Evolutionary conservation across 1,139 yeast species (phyloP), one percentile per base, ranked within the genome.

Genomic region (Lodderomyces orthopsilosis): DNA sequence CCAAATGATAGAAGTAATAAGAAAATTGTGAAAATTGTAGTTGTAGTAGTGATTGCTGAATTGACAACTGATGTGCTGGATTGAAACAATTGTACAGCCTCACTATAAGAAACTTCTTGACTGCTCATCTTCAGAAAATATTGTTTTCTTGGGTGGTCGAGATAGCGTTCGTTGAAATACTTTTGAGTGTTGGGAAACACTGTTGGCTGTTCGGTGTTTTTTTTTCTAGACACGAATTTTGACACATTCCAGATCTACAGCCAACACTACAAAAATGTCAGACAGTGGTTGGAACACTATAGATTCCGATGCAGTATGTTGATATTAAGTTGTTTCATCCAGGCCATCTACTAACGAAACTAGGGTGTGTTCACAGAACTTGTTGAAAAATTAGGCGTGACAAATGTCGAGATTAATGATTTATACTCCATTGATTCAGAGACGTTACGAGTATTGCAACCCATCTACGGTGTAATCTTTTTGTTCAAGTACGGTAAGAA

Each of bases 281-380:
- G 51, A 48, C 13, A 46, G 50, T 24, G 77, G 81, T 10, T 83
- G 90, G 89, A 82, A 81, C 54, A 81, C 87, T 1, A 80, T 83
- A 19, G 89, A 82, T 54, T 79, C 85, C 4, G 90, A 83, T 59
- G 86, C 87, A 0, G 79, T 74, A 61, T 43, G 75, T 9, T 4
- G 4, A 6, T 23, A 9, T 1, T 18, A 14, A 30, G 33, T 27
- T 32, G 22, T 8, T 13, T 15, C 13, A 6, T n/a, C n/a, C 8
- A 10, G 27, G n/a, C 14, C 13, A 19, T 22, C 10, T 42, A 45
- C 56, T 51, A 49, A 50, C 54, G 12, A n/a, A 41, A 43, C 37
- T 49, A 74, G 78, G 86, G 86, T n/a, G 82, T 83, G 7, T 84
- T 83, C 61, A 78, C 86, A 1, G 84, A 83, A 51, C 68, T 83